Percentiles rank a stretch among this genome's conserved stretches.
Conservation (phyloP, 768 basidiomycete species). For the Cystofilobasidium ferigula region DNA sequence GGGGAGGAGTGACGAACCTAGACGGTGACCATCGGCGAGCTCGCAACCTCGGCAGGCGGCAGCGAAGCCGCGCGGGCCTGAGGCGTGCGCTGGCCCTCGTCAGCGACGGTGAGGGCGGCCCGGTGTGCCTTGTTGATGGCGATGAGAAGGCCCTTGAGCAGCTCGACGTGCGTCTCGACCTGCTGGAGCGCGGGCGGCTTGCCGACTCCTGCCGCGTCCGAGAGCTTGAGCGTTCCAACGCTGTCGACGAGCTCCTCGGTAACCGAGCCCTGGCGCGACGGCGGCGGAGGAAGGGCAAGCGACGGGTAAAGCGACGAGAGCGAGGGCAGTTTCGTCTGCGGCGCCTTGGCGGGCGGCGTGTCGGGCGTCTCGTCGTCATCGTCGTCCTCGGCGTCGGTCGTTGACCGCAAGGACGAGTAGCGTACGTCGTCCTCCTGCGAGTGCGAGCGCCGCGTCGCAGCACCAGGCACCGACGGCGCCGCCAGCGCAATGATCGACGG, state of each 20-base stretch:
- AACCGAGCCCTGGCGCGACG: not conserved
- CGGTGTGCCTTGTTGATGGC: conserved; percentile 8
- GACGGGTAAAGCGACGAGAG: conserved; percentile 19
- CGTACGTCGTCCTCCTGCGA: not conserved
- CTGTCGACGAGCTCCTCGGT: conserved; percentile 6
- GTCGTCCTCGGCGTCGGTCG: not conserved
- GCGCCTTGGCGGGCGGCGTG: not conserved
- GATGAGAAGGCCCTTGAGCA: conserved; percentile 20
- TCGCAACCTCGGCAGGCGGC: too few species aligned
- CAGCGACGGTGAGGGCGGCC: not conserved
- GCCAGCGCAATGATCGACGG: conserved; percentile 12
- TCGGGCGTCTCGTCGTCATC: not conserved
- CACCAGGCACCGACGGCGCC: not conserved
- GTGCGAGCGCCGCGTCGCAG: not conserved
- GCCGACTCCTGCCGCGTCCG: not conserved
- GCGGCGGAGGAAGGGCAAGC: not conserved
- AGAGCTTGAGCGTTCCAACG: conserved; percentile 5
- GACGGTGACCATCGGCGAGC: too few species aligned
- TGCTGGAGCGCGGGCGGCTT: not conserved
- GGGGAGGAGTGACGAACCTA: too few species aligned
- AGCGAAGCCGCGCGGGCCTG: too few species aligned
- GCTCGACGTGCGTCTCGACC: conserved; percentile 18
- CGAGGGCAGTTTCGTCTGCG: conserved; percentile 11
- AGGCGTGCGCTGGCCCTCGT: too few species aligned
- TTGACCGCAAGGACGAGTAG: conserved; percentile 6